Conservation (phyloP, 768 basidiomycete species). For the Agaricus subrufescens region DNA sequence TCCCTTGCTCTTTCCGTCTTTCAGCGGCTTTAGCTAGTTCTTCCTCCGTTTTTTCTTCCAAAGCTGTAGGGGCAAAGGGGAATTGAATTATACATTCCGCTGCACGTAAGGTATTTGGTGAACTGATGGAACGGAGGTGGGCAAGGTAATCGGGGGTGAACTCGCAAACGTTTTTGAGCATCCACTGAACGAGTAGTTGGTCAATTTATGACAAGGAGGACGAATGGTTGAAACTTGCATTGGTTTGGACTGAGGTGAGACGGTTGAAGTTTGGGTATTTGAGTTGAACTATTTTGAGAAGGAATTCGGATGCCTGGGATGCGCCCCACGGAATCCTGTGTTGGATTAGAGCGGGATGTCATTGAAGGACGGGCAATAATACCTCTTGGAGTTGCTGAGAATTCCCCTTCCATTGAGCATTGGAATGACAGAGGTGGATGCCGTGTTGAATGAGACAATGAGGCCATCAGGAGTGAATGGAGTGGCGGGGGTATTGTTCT, state of each 20-base stretch:
- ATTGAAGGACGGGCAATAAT: not conserved
- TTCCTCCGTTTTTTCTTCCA: conserved; percentile 88
- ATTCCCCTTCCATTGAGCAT: conserved; percentile 79
- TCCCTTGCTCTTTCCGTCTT: conserved; percentile 80
- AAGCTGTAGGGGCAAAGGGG: conserved; percentile 61
- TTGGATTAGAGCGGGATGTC: not conserved
- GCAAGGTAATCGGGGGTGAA: conserved; percentile 73
- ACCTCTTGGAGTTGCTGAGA: conserved; percentile 86
- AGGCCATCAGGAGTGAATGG: conserved; percentile 68
- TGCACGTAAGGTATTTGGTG: conserved; percentile 59
- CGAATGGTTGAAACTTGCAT: conserved; percentile 40
- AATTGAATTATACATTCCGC: conserved; percentile 82
- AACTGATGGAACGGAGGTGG: conserved; percentile 61
- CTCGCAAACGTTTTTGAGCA: conserved; percentile 83
- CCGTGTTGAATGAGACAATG: conserved; percentile 87
- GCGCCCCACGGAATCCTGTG: conserved; percentile 91
- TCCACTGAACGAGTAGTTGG: conserved; percentile 55
- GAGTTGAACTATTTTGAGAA: conserved; percentile 89
- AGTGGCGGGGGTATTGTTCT: conserved; percentile 46
- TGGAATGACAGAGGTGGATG: conserved; percentile 88
- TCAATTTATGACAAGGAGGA: not conserved
- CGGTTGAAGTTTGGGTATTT: conserved; percentile 93
- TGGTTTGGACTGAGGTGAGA: conserved; percentile 71
- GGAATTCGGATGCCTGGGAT: conserved; percentile 84
- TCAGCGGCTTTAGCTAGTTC: conserved; percentile 77